Conservation (phyloP, 441 rosid species). For the Populus hybrid region DNA sequence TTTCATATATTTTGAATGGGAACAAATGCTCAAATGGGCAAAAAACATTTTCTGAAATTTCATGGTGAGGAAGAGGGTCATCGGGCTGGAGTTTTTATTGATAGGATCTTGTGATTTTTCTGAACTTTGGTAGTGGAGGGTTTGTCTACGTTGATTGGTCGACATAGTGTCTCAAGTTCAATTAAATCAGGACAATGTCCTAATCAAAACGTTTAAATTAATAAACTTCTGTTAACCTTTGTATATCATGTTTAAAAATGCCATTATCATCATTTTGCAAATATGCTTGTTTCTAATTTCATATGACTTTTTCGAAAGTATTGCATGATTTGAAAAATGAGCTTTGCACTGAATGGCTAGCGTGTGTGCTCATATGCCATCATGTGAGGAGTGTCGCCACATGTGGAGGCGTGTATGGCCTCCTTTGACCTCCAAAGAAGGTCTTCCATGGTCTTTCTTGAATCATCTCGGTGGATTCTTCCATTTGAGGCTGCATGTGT, state of each 20-base stretch:
- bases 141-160: not conserved
- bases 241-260: not conserved
- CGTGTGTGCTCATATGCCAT: no score
- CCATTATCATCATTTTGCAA: not conserved
- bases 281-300: no score
- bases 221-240: not conserved
- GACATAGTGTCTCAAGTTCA: not conserved
- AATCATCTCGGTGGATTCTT: no score
- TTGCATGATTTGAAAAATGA: no score
- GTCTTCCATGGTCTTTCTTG: no score
- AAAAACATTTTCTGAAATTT: not conserved
- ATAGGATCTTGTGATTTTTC: not conserved
- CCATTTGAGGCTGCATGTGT: no score
- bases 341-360: no score
- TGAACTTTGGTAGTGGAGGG: not conserved
- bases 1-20: not conserved
- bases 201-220: not conserved
- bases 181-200: not conserved
- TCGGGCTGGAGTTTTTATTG: not conserved
- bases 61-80: not conserved
- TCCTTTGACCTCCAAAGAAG: no score
- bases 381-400: no score
- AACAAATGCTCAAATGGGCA: not conserved
- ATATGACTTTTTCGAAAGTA: no score
- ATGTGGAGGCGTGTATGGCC: no score